Evolutionary conservation across 805 yeast genomes (phyloP), one percentile per base, ranked within the genome.

Genomic region (Metschnikowia reukaufii): DNA sequence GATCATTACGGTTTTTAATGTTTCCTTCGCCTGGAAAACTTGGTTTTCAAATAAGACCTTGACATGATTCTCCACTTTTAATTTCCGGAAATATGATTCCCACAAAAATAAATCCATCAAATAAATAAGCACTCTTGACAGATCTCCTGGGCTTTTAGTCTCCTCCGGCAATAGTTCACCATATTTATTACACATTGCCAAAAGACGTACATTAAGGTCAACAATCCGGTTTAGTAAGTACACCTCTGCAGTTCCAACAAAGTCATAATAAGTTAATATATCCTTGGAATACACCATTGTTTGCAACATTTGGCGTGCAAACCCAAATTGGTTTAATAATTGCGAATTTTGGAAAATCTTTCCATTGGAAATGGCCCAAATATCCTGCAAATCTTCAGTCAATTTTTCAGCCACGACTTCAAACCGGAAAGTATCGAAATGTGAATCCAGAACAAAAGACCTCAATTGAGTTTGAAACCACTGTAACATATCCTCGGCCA

Each of bases 351-450:
- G 4, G 2, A 4, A 20, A 6, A 36, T 20, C 10, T 29, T 20
- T 2, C 10, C 27, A 1, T 13, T 7, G 4, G 36, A 16, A 9
- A 42, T 6, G 10, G 15, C n/a, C 16, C 35, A 19, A 29, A 42
- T 42, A 12, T 42, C 45, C 3, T 10, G 8, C 6, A 42, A 27
- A 21, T 42, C 45, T 4, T 18, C 18, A 15, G 6, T 19, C 4
- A 42, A 16, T 27, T 10, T 35, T 13, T 35, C 27, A 6, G 12
- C n/a, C 15, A 42, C 21, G 18, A 42, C 36, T 7, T 19, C 36
- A 19, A 42, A 42, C 6, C 45, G 35, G 32, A 42, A 42, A 4
- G 36, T 42, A 15, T 42, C 45, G 4, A 42, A 42, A 15, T 42
- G 40, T 6, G 45, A 17, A 4, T 27, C 20, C 7, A 15, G 12